Percentiles rank a stretch among this genome's conserved stretches.
phyloP scores from a whole-genome alignment of 2,329 filamentous ascomycete genomes.

The Aureobasidium leucospermi region DNA sequence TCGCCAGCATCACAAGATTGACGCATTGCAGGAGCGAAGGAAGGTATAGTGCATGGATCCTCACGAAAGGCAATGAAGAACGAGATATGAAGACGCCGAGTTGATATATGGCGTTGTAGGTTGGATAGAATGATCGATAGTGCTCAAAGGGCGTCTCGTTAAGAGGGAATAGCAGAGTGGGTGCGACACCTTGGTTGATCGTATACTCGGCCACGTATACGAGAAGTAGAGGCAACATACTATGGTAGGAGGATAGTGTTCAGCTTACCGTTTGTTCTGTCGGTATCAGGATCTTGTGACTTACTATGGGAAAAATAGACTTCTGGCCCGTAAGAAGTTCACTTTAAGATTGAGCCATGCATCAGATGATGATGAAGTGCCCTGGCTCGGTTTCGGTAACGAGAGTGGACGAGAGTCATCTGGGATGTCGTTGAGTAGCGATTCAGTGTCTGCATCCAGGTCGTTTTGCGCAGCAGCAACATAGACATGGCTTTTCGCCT shows the following conservation, averaged over 20 bases:
- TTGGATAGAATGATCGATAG: slow-evolving; percentile 85
- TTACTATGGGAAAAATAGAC: slow-evolving; percentile 65
- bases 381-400: background rate
- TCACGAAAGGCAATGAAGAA: slow-evolving; percentile 80
- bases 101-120: slow-evolving; percentile 93
- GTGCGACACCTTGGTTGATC: slow-evolving; percentile 90
- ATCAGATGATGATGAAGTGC: background rate
- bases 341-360: slow-evolving; percentile 18
- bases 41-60: slow-evolving; percentile 71
- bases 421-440: background rate
- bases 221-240: slow-evolving; percentile 82
- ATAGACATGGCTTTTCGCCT: slow-evolving; percentile 44
- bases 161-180: slow-evolving; percentile 82
- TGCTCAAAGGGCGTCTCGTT: slow-evolving; percentile 66
- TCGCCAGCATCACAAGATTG: slow-evolving; percentile 66
- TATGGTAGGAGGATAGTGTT: slow-evolving; percentile 20
- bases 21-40: slow-evolving; percentile 74
- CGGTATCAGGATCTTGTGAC: slow-evolving; percentile 20
- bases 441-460: slow-evolving; percentile 20
- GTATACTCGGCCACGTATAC: slow-evolving; percentile 97
- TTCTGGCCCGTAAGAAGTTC: slow-evolving; percentile 55
- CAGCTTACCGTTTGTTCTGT: slow-evolving; percentile 6
- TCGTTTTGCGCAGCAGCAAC: slow-evolving; percentile 34
- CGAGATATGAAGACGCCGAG: slow-evolving; percentile 90
- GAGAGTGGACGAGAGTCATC: background rate